Percentiles rank a stretch among this genome's conserved stretches.
phyloP scores from a whole-genome alignment of 2,329 filamentous ascomycete genomes.

The Colletotrichum coccodes region DNA sequence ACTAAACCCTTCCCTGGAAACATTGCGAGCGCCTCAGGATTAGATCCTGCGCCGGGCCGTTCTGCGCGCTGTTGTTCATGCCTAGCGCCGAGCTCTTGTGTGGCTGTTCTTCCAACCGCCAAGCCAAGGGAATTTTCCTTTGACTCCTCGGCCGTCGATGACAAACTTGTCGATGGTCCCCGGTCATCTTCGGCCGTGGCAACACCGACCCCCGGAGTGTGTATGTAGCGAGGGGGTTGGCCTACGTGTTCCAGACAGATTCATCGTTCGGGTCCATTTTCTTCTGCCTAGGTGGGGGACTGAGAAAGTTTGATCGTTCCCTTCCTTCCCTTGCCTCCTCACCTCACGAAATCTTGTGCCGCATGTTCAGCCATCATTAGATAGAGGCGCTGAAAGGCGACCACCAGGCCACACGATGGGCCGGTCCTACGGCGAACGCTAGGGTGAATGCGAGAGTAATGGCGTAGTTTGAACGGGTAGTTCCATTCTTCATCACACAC shows the following conservation, averaged over 20 bases:
- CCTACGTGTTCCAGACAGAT: conserved; percentile 25
- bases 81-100: not conserved
- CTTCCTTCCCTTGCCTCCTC: not conserved
- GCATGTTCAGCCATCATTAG: not conserved
- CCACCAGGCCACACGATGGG: not conserved
- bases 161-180: not conserved
- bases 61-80: conserved; percentile 9
- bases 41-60: conserved; percentile 15
- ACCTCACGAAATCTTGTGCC: not conserved
- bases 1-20: conserved; percentile 31
- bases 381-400: not conserved
- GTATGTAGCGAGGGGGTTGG: not conserved
- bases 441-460: not conserved
- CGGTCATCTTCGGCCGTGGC: conserved; percentile 2
- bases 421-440: not conserved
- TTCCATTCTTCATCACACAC: conserved; percentile 14
- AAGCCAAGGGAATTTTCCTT: conserved; percentile 17
- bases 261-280: conserved; percentile 18
- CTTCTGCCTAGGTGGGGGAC: conserved; percentile 15
- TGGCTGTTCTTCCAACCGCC: conserved; percentile 13
- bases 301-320: conserved; percentile 13
- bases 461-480: not conserved
- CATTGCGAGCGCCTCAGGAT: conserved; percentile 27
- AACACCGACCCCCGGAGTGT: conserved; percentile 7
- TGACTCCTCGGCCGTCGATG: conserved; percentile 10